Evolutionary conservation across 345 rosid genomes (phyloP).

Genomic region (Eucalyptus cladocalyx): DNA sequence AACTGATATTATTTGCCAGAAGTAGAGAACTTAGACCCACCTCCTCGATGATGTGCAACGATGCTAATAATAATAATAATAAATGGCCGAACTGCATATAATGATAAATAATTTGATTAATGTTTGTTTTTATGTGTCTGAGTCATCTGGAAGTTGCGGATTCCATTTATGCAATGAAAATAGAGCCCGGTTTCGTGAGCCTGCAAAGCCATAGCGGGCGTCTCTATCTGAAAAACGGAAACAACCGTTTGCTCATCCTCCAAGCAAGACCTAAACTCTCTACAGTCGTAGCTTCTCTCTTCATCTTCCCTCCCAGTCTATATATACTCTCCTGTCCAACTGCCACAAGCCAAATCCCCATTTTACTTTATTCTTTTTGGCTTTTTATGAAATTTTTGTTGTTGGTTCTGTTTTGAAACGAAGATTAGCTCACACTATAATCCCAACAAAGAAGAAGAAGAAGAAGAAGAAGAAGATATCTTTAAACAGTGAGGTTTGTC

Average conservation of each 20-base stretch:
- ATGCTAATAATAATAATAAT: not conserved
- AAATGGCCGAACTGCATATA: not conserved
- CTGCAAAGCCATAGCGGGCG: not conserved
- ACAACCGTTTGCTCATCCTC: not conserved
- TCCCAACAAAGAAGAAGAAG: not conserved
- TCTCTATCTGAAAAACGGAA: not conserved
- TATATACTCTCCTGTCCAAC: not conserved
- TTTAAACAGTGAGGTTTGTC: not conserved
- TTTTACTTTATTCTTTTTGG: not conserved
- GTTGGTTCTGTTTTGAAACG: not conserved
- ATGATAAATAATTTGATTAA: not conserved
- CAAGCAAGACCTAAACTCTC: not conserved
- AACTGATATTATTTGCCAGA: slow-evolving; percentile 6
- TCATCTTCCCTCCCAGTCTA: not conserved
- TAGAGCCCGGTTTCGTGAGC: not conserved
- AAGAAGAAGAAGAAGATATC: not conserved
- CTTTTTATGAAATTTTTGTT: not conserved
- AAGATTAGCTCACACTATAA: not conserved
- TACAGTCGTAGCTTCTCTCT: not conserved
- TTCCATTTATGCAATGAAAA: slow-evolving; percentile 16
- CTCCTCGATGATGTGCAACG: not conserved
- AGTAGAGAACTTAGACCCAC: not conserved
- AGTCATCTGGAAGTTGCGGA: slow-evolving; percentile 5
- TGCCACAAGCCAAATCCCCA: not conserved
- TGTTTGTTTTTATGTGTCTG: not conserved